phyloP scores from a whole-genome alignment of 1,284 basidiomycete genomes.

The Athelia sp. region DNA sequence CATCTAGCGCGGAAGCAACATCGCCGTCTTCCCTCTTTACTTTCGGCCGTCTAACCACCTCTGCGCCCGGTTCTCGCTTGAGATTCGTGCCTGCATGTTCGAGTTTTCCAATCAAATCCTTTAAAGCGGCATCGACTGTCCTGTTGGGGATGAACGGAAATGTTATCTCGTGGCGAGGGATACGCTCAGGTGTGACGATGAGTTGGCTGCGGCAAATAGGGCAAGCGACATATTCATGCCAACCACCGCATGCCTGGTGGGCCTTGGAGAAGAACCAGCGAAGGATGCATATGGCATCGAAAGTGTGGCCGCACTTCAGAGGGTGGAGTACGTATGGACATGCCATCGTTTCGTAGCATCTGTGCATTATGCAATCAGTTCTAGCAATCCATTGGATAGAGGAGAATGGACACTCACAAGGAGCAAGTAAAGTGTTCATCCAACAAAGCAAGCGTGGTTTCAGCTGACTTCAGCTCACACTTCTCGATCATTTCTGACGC shows the following conservation, averaged over 20 bases:
- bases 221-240: slow-evolving; percentile 63
- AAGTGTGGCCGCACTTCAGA: slow-evolving; percentile 57
- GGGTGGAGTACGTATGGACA: slow-evolving; percentile 54
- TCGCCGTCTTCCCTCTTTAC: slow-evolving; percentile 31
- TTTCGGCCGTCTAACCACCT: slow-evolving; percentile 25
- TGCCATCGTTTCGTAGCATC: slow-evolving; percentile 47
- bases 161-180: slow-evolving; percentile 41
- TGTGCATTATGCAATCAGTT: slow-evolving; percentile 13
- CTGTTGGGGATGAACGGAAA: slow-evolving; percentile 63
- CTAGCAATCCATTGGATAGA: slow-evolving; percentile 7
- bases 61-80: slow-evolving; percentile 20
- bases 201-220: slow-evolving; percentile 57
- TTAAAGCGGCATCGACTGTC: slow-evolving; percentile 43
- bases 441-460: slow-evolving; percentile 36
- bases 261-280: slow-evolving; percentile 64
- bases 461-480: slow-evolving; percentile 29
- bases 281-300: slow-evolving; percentile 58
- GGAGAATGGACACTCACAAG: slow-evolving; percentile 31
- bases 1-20: slow-evolving; percentile 27
- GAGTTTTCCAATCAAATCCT: slow-evolving; percentile 43
- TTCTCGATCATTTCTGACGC: slow-evolving; percentile 32
- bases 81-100: slow-evolving; percentile 23
- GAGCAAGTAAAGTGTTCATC: slow-evolving; percentile 57
- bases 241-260: slow-evolving; percentile 52
- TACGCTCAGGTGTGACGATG: slow-evolving; percentile 41